Evolutionary conservation across 495 filamentous ascomycete species (phyloP).

Genomic region (Lichenothelia convexa): DNA sequence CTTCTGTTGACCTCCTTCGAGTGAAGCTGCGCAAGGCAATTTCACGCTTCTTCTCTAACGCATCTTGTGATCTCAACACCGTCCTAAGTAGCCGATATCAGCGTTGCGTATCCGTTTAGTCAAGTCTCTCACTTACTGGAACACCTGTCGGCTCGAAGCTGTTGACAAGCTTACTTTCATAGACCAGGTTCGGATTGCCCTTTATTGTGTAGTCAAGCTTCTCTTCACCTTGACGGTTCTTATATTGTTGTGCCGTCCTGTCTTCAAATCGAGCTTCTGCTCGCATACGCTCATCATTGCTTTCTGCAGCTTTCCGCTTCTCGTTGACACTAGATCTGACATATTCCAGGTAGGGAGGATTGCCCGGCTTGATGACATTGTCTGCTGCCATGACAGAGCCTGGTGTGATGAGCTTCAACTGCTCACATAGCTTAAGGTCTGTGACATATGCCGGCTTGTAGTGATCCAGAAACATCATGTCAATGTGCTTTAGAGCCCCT

Average conservation of each 20-base stretch:
- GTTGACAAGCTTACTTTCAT: slow-evolving; percentile 43
- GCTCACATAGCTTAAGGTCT: slow-evolving; percentile 57
- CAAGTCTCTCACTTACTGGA: slow-evolving; percentile 23
- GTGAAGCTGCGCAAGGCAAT: not conserved
- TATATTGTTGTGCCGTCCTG: slow-evolving; percentile 23
- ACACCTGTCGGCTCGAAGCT: slow-evolving; percentile 51
- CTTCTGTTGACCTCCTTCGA: no score
- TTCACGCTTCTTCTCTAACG: slow-evolving; percentile 24
- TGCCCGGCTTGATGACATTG: slow-evolving; percentile 57
- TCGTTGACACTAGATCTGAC: slow-evolving; percentile 35
- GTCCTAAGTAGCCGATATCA: slow-evolving; percentile 30
- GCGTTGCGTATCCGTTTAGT: not conserved
- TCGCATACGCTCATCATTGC: slow-evolving; percentile 9
- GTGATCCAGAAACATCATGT: slow-evolving; percentile 59
- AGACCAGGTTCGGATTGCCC: slow-evolving; percentile 53
- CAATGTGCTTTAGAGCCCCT: slow-evolving; percentile 37
- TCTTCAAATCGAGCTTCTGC: slow-evolving; percentile 13
- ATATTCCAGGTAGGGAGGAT: slow-evolving; percentile 54
- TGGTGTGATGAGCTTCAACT: slow-evolving; percentile 37
- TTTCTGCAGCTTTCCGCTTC: slow-evolving; percentile 22
- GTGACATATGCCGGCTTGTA: slow-evolving; percentile 51
- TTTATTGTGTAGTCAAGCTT: slow-evolving; percentile 27
- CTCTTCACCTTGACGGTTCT: slow-evolving; percentile 20
- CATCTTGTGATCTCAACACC: slow-evolving; percentile 55
- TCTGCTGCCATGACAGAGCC: slow-evolving; percentile 52